Evolutionary conservation across 768 basidiomycete genomes (phyloP), one percentile per base, ranked within the genome.

Genomic region (Calocera viscosa): DNA sequence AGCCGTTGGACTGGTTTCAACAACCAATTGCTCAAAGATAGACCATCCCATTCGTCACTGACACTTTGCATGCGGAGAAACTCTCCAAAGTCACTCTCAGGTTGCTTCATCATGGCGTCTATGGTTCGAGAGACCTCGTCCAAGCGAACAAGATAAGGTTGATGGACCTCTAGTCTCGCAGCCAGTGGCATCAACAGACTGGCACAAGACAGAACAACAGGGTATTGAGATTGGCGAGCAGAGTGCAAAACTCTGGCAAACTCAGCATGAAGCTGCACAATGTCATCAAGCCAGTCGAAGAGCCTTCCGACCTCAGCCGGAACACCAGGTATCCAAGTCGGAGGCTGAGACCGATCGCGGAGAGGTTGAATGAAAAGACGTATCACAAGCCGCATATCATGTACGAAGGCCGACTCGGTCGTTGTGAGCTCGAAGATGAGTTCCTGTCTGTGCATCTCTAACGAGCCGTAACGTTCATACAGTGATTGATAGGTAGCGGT

Each of bases 221-320:
- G 75, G 64, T 77, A 73, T 68, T 82, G 79, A 47, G 74, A 72
- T 17, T 79, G 74, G 22, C 80, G 77, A 32, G 79, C 72, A 14
- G 77, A 71, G 14, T 79, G 76, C 68, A 90, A 73, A 0, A 81
- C 75, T 2, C 79, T 78, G 8, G 81, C 78, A 28, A 96, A 78
- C 67, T 86, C 82, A 2, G 79, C 77, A 70, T 96, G 94, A 1
- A 94, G 78, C 65, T 86, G 85, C 11, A 88, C 79, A 68, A 97
- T 90, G 71, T 91, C 90, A 70, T 94, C 91, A 64, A 94, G 77
- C 87, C 90, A 91, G 75, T 94, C 91, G 68, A 97, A 85, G 24
- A 93, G 79, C 12, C 84, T 83, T 0, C 86, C 81, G 14, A 92
- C 80, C 38, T 85, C 82, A 1, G 78, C 69, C 0, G 92, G 91